These are phyloP conservation scores for Acanthamoeba divionensis DNA, from an alignment of 208 protist species.

Conservation along the genomic window DNA sequence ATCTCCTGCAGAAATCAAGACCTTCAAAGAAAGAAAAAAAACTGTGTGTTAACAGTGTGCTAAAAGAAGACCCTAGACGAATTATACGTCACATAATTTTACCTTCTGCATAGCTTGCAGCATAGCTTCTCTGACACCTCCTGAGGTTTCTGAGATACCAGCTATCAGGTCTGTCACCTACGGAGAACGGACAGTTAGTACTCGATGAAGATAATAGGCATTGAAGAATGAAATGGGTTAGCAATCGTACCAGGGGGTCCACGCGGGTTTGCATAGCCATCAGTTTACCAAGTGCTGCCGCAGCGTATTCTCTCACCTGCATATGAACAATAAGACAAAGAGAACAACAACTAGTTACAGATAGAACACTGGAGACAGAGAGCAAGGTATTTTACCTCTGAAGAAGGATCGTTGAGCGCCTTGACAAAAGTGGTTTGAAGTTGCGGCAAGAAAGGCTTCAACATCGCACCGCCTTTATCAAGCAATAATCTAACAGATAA, in stretches of 20 bases:
- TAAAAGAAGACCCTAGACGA: neutral
- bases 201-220: neutral
- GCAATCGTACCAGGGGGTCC: constrained; percentile 67
- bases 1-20: constrained; percentile 27
- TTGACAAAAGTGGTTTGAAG: constrained; percentile 85
- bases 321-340: neutral
- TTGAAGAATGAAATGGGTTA: neutral
- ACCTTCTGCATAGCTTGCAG: constrained; percentile 28
- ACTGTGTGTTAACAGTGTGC: no score
- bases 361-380: neutral
- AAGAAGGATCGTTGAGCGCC: constrained; percentile 69
- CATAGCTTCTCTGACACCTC: constrained; percentile 37
- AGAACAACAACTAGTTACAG: neutral
- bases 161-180: constrained; percentile 26
- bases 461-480: constrained; percentile 58
- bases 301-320: constrained; percentile 67
- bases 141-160: neutral
- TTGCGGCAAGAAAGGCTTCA: constrained; percentile 87
- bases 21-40: neutral
- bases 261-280: constrained; percentile 65
- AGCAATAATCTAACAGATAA: constrained; percentile 64
- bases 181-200: neutral
- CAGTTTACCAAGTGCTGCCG: constrained; percentile 69
- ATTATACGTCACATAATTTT: neutral
- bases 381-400: neutral